Base-by-base conservation (phyloP, 306 rosid species). In the Prunus kanzakura region DNA sequence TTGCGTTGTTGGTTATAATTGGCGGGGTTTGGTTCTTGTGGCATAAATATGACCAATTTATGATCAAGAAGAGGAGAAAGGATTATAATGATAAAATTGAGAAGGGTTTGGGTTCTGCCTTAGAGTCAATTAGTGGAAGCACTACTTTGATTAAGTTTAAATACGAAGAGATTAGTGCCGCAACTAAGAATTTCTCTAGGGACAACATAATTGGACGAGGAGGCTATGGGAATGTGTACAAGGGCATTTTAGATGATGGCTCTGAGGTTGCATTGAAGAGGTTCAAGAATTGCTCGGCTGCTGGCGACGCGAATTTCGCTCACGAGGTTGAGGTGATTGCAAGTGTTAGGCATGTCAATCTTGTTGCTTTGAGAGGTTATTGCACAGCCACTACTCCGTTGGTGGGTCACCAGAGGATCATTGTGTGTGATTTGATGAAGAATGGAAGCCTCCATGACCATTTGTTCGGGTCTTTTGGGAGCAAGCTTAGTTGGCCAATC, bases 301-400 rank as follows among this genome's bases (percentile, higher is more conserved):
- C 96, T 0, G 99, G 99, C 3, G 97, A 95, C 76, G 83, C 87
- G 1, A 89, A 74, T 70, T 95, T 95, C 55, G 79, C 88, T 25
- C 99, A 95, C 15, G 99, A 95, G 51, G 99, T 92, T 14, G 89
- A 89, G 81, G 99, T 95, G 60, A 95, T 95, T 76, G 97, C 99
- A 0, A 92, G 99, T 20, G 96, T 95, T 20, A 80, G 97, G 73
- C 99, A 95, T 78, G 93, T 95, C 7, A 95, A 92, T 25, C 97
- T 95, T 49, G 96, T 95, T 66, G 89, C 96, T 32, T 54, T 95
- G 32, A 80, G 97, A 79, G 99, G 99, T 0, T 95, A 91, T 77
- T 95, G 99, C 64, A 91, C 89, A 18, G 97, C 97, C 3, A 89
- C 97, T 0, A 90, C 97, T n/a, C 80, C 86, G 3, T 80, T 83